Evolutionary conservation across 202 grass and related monocot species (phyloP).

Genomic region (Panicum hallii): DNA sequence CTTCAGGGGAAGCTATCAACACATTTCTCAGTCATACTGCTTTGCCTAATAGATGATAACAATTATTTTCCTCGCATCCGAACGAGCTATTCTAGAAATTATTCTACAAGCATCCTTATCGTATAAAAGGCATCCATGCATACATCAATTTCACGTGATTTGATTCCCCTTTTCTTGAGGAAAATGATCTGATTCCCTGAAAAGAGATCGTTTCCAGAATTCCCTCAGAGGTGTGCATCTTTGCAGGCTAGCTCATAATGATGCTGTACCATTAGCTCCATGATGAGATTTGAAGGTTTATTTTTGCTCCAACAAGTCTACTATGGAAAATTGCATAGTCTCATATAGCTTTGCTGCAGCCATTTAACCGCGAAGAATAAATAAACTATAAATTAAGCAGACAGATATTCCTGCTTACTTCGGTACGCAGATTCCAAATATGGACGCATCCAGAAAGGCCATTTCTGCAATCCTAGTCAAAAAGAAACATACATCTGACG

Average conservation of each 20-base stretch:
- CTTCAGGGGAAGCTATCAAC: neutral
- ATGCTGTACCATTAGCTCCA: neutral
- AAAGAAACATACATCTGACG: neutral
- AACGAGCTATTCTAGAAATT: neutral
- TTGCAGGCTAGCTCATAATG: neutral
- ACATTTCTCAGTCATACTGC: neutral
- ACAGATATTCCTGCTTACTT: neutral
- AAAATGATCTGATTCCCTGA: constrained; percentile 10
- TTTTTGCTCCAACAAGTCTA: neutral
- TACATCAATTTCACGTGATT: constrained; percentile 28
- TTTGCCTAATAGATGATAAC: neutral
- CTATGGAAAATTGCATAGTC: neutral
- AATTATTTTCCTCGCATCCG: neutral
- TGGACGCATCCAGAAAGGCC: neutral
- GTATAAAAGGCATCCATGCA: neutral
- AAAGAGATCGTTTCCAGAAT: neutral
- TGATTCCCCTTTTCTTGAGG: neutral
- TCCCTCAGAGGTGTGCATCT: neutral
- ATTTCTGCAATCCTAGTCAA: neutral
- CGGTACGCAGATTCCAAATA: neutral
- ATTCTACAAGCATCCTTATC: neutral
- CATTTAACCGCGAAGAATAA: neutral
- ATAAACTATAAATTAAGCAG: neutral
- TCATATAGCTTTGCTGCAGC: neutral
- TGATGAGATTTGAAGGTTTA: constrained; percentile 4